Conservation (phyloP, 2,329 filamentous ascomycete genomes). For the Coniochaeta hoffmannii region DNA sequence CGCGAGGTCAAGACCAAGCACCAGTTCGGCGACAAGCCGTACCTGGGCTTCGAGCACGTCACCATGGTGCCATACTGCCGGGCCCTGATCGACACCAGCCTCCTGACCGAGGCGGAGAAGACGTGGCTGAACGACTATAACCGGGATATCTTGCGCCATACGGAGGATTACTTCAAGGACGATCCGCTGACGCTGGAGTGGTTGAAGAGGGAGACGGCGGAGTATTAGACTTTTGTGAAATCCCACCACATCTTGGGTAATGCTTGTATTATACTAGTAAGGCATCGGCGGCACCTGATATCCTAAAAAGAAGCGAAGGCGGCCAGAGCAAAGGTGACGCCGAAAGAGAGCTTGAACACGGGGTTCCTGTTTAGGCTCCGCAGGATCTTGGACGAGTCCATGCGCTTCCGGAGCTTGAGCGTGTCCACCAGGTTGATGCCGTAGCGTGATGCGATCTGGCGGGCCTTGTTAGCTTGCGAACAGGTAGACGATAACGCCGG, state of each 20-base stretch:
- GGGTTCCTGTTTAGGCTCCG: constrained; percentile 48
- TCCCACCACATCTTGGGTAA: background rate
- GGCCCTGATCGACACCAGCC: constrained; percentile 69
- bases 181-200: constrained; percentile 68
- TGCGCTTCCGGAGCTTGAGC: constrained; percentile 27
- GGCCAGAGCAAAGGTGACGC: constrained; percentile 64
- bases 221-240: constrained; percentile 36
- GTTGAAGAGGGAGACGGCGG: constrained; percentile 80
- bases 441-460: constrained; percentile 35
- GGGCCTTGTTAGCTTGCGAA: background rate
- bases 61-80: constrained; percentile 94
- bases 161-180: constrained; percentile 64
- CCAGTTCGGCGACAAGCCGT: constrained; percentile 89
- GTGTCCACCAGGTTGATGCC: constrained; percentile 32
- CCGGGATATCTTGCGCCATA: constrained; percentile 73
- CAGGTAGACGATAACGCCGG: background rate
- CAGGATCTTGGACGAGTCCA: constrained; percentile 32
- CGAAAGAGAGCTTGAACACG: constrained; percentile 62
- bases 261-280: constrained; percentile 2
- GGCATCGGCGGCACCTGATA: background rate
- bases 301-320: constrained; percentile 48
- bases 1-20: constrained; percentile 80
- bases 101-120: constrained; percentile 70
- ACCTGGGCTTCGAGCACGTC: constrained; percentile 91
- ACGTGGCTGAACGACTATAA: constrained; percentile 86